A percentile compares a stretch with the other conserved stretches of the same genome.
phyloP scores from a whole-genome alignment of 352 stramenopile species.

The Globisporangium acanthophoron region DNA sequence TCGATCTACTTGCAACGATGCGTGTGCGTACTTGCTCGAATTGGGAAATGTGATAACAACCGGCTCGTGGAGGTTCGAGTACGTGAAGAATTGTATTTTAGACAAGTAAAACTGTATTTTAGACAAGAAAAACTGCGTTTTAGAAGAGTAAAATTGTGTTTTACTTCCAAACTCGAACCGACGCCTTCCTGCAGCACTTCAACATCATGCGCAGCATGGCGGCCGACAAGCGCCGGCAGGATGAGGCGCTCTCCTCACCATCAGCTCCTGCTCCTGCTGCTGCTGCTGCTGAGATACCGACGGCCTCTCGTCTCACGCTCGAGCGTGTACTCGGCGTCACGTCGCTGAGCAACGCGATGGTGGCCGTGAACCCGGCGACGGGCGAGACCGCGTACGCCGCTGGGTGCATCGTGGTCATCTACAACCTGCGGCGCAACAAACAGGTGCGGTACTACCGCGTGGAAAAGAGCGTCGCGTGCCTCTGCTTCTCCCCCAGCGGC shows the following conservation, averaged over 20 bases:
- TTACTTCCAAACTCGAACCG: not conserved
- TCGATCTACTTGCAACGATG: not conserved
- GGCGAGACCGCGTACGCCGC: conserved; percentile 84
- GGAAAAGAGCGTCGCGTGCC: conserved; percentile 74
- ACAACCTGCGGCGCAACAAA: conserved; percentile 81
- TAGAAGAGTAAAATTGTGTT: too few species aligned
- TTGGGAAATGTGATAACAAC: too few species aligned
- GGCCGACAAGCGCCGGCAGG: conserved; percentile 1
- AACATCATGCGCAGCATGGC: conserved; percentile 6
- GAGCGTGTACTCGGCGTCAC: conserved; percentile 80
- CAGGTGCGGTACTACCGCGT: conserved; percentile 87
- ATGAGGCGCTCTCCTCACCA: conserved; percentile 1
- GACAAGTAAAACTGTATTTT: too few species aligned
- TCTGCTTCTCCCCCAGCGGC: conserved; percentile 80
- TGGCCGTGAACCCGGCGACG: conserved; percentile 70
- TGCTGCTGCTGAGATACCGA: not conserved
- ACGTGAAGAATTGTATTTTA: too few species aligned
- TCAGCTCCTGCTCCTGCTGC: not conserved
- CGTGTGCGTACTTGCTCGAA: too few species aligned
- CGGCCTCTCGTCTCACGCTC: conserved; percentile 55
- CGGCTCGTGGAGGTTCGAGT: too few species aligned
- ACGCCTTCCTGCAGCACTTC: not conserved
- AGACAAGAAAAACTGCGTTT: too few species aligned
- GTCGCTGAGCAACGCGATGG: conserved; percentile 63
- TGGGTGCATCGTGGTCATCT: conserved; percentile 88